Evolutionary conservation across 768 basidiomycete genomes (phyloP).

Genomic region (Rhodosporidiobolus sp.): DNA sequence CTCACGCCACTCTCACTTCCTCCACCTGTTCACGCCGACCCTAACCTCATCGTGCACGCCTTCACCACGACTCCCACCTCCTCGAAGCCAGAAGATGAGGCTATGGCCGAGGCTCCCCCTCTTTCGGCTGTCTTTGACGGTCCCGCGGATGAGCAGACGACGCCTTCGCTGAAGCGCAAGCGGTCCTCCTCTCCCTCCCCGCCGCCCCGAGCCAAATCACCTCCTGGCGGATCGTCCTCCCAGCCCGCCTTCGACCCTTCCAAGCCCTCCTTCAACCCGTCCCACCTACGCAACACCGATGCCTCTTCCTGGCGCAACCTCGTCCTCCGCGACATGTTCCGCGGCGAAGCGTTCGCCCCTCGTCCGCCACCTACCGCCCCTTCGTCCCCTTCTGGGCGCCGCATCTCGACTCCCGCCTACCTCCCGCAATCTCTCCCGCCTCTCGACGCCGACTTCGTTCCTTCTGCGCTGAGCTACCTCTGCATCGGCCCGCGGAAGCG

Average conservation of each 20-base stretch:
- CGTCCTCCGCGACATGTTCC: conserved; percentile 49
- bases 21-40: conserved; percentile 18
- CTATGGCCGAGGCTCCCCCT: neutral
- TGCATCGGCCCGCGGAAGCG: conserved; percentile 53
- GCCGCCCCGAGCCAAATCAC: conserved; percentile 33
- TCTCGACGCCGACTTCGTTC: conserved; percentile 4
- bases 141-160: neutral
- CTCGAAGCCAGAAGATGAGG: neutral
- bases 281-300: neutral
- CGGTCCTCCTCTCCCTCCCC: conserved; percentile 38
- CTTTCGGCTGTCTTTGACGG: neutral
- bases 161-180: conserved; percentile 41
- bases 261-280: conserved; percentile 22
- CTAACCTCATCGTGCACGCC: conserved; percentile 63
- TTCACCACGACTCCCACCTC: conserved; percentile 54
- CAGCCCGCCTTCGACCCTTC: neutral
- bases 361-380: neutral
- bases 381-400: conserved; percentile 9
- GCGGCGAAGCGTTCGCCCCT: conserved; percentile 25
- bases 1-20: conserved; percentile 20
- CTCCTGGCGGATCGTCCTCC: conserved; percentile 1
- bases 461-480: conserved; percentile 49
- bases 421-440: conserved; percentile 26
- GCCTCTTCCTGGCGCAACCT: conserved; percentile 39
- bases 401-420: conserved; percentile 27